phyloP scores from a whole-genome alignment of 805 yeast genomes.

The Vanderwaltozyma polyspora region DNA sequence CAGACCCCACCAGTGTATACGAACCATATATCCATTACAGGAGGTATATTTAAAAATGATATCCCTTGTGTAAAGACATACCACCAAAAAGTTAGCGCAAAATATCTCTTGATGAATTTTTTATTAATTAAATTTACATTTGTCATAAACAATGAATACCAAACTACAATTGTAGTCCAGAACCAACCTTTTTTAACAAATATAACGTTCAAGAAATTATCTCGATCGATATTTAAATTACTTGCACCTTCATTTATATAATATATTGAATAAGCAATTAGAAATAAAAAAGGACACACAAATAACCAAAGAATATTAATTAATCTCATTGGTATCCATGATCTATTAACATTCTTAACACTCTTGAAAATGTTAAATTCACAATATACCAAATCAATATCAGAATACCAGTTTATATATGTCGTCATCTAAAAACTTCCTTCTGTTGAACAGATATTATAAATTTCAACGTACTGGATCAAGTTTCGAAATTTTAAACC shows the following conservation, averaged over 20 bases:
- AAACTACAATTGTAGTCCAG: constrained; percentile 55
- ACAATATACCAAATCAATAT: no score
- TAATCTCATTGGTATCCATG: no score
- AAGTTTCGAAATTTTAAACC: no score
- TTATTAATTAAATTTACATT: neutral
- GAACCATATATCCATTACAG: constrained; percentile 82
- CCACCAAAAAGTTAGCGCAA: constrained; percentile 70
- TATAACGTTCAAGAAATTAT: constrained; percentile 54
- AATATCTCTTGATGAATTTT: constrained; percentile 30
- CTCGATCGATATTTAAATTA: constrained; percentile 32
- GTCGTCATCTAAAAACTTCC: no score
- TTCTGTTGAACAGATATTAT: no score
- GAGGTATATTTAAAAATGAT: constrained; percentile 60
- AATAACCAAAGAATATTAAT: constrained; percentile 1
- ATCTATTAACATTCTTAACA: no score
- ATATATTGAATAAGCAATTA: neutral
- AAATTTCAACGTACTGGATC: no score
- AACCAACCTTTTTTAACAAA: constrained; percentile 91
- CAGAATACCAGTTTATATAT: no score
- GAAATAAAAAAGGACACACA: neutral
- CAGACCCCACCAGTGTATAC: constrained; percentile 77
- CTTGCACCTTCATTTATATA: neutral
- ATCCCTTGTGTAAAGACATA: constrained; percentile 60
- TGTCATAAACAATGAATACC: constrained; percentile 11
- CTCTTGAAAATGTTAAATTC: no score